phyloP scores from a whole-genome alignment of 371 early-diverging fungal genomes.

The Funneliformis caledonium region DNA sequence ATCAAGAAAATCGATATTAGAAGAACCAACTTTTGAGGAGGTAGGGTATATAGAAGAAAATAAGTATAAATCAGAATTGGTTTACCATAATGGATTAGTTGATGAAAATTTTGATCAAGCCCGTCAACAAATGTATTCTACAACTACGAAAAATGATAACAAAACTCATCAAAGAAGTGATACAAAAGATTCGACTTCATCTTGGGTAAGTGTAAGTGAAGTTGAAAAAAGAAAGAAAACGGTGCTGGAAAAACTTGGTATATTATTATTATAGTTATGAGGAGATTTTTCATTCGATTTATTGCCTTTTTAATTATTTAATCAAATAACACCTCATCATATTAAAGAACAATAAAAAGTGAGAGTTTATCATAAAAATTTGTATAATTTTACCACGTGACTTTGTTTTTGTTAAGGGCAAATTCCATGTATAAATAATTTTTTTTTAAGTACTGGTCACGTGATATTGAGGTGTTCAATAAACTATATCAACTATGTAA shows the following conservation, averaged over 20 bases:
- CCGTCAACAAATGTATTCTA: neutral
- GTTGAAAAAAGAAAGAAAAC: conserved; percentile 7
- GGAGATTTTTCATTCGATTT: too few species aligned
- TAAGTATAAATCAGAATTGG: neutral
- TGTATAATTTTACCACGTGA: too few species aligned
- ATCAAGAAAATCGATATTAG: conserved; percentile 15
- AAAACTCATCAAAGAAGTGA: neutral
- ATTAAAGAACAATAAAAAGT: too few species aligned
- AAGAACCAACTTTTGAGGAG: conserved; percentile 3
- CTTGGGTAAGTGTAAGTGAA: neutral
- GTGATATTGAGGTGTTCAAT: too few species aligned
- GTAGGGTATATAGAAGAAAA: neutral
- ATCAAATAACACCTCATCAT: too few species aligned
- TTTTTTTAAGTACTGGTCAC: too few species aligned
- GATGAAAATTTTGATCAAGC: neutral
- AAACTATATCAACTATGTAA: too few species aligned
- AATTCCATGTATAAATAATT: too few species aligned
- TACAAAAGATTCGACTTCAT: neutral
- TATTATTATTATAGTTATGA: neutral
- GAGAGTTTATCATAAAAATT: too few species aligned
- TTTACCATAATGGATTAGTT: neutral
- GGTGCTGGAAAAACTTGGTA: conserved; percentile 13
- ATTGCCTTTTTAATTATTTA: too few species aligned
- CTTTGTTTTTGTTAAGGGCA: too few species aligned
- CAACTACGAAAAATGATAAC: neutral